A percentile compares a stretch with the other conserved stretches of the same genome.
Evolutionary conservation across 129 eudicot species (phyloP).

Genomic region (Silybum marianum): DNA sequence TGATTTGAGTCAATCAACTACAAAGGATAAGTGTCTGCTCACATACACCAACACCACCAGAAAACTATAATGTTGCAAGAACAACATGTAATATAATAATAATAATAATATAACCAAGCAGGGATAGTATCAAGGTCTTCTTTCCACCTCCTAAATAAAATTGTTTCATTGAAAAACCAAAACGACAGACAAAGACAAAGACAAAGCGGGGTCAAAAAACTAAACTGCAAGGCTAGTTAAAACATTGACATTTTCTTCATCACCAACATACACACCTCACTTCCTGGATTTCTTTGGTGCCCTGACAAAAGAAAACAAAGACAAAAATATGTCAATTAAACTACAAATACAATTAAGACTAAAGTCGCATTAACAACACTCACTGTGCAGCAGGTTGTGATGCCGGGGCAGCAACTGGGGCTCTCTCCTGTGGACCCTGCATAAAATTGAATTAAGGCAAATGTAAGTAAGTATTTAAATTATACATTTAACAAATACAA

Average conservation of each 20-base stretch:
- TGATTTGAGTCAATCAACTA: no score
- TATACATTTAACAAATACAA: no score
- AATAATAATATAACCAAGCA: constrained; percentile 23
- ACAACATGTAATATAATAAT: background rate
- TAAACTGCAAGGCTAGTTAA: constrained; percentile 31
- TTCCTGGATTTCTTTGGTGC: constrained; percentile 76
- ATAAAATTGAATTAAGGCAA: background rate
- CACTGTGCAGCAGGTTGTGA: constrained; percentile 51
- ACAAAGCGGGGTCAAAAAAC: constrained; percentile 49
- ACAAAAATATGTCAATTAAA: background rate
- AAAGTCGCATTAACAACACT: constrained; percentile 30
- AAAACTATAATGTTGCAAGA: background rate
- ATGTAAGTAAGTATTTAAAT: no score
- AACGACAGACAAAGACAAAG: constrained; percentile 1
- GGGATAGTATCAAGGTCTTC: constrained; percentile 25
- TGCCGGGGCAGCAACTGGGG: constrained; percentile 43
- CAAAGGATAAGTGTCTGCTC: no score
- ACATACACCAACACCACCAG: no score
- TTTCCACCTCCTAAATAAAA: constrained; percentile 28
- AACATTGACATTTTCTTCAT: constrained; percentile 15
- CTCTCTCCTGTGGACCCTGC: constrained; percentile 57
- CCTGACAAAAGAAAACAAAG: constrained; percentile 33
- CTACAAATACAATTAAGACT: no score
- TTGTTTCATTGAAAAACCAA: constrained; percentile 17
- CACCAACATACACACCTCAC: constrained; percentile 39